Evolutionary conservation across 495 filamentous ascomycete species (phyloP).

Genomic region (Penicillium longicatenatum): DNA sequence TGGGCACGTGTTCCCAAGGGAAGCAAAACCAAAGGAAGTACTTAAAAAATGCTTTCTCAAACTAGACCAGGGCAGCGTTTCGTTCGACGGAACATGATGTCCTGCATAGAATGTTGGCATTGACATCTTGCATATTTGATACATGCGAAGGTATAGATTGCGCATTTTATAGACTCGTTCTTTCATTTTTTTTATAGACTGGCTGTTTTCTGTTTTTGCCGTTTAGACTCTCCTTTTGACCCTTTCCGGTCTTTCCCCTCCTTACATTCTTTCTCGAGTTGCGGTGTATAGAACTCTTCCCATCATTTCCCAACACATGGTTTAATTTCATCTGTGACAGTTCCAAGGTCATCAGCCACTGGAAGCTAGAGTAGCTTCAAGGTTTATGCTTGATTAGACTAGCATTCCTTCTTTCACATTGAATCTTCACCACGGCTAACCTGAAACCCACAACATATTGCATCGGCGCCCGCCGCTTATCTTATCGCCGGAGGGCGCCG

Average conservation of each 20-base stretch:
- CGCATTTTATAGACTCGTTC: neutral
- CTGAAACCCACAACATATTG: neutral
- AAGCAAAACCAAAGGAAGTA: conserved; percentile 2
- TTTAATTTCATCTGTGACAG: neutral
- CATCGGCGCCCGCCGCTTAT: neutral
- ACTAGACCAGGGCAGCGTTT: neutral
- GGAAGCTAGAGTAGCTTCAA: no score
- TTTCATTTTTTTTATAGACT: neutral
- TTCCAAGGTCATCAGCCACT: neutral
- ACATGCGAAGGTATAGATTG: neutral
- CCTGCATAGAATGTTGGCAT: neutral
- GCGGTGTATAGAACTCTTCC: neutral
- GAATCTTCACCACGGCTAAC: no score
- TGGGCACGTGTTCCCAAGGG: conserved; percentile 7
- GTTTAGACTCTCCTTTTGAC: no score
- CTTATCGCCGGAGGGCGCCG: conserved; percentile 1
- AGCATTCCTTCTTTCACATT: no score
- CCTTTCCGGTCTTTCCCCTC: neutral
- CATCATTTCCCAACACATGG: neutral
- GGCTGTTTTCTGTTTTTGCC: neutral
- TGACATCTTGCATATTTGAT: neutral
- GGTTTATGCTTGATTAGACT: no score
- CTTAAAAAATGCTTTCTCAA: neutral
- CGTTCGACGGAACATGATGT: neutral
- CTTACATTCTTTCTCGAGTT: neutral